A percentile compares a stretch with the other conserved stretches of the same genome.
Conservation (phyloP, 768 basidiomycete species). For the Rhizopogon vulgaris region DNA sequence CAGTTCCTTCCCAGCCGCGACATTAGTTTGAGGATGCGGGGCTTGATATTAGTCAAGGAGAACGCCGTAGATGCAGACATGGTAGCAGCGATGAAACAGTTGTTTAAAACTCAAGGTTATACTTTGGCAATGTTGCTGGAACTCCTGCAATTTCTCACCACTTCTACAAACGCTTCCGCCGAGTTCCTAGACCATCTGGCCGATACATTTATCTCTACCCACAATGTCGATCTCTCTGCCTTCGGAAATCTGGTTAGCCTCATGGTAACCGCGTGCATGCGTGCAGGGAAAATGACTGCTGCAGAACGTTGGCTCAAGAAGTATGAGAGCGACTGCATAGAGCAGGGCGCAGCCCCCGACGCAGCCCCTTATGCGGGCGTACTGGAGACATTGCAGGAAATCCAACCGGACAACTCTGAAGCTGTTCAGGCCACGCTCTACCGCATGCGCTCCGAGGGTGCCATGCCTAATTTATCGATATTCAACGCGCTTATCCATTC, state of each 20-base stretch:
- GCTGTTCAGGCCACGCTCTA: conserved; percentile 32
- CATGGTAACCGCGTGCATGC: conserved; percentile 32
- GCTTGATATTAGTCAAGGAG: conserved; percentile 20
- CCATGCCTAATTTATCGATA: conserved; percentile 33
- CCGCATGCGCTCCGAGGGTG: conserved; percentile 32
- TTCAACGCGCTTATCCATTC: conserved; percentile 44
- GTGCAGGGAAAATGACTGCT: conserved; percentile 25
- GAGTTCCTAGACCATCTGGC: conserved; percentile 17
- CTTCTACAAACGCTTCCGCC: conserved; percentile 9
- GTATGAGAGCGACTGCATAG: conserved; percentile 17
- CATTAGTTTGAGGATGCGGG: conserved; percentile 37
- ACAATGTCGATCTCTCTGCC: conserved; percentile 16
- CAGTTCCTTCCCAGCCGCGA: conserved; percentile 31
- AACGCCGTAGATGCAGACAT: background rate
- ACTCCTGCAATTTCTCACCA: conserved; percentile 16
- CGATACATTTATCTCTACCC: conserved; percentile 14
- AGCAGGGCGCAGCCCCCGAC: conserved; percentile 9
- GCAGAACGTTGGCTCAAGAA: conserved; percentile 23
- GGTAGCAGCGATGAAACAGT: conserved; percentile 1
- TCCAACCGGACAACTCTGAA: conserved; percentile 20
- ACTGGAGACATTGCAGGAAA: conserved; percentile 30
- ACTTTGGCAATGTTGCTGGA: conserved; percentile 21
- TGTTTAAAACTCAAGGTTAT: conserved; percentile 13
- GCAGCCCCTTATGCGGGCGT: conserved; percentile 33
- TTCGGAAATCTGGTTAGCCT: conserved; percentile 29